Conservation (phyloP, 495 filamentous ascomycete genomes). For the Astrocystis sublimbata region DNA sequence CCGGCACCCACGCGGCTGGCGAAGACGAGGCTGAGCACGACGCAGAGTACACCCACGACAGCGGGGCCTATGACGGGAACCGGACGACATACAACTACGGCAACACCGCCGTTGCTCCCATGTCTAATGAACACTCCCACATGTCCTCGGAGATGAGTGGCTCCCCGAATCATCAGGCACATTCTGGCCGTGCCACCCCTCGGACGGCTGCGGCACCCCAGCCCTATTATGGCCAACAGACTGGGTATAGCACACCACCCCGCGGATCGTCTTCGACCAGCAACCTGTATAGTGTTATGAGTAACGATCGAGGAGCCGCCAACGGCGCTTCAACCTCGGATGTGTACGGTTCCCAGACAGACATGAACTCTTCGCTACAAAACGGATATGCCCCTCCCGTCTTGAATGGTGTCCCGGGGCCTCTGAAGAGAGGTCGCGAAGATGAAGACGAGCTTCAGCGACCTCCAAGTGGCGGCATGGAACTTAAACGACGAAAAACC, state of each 20-base stretch:
- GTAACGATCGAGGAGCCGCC: constrained; percentile 70
- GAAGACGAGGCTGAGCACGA: constrained; percentile 78
- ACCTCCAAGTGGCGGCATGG: constrained; percentile 66
- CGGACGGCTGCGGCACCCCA: constrained; percentile 68
- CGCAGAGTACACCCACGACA: constrained; percentile 77
- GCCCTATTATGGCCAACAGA: constrained; percentile 66
- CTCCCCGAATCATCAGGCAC: constrained; percentile 81
- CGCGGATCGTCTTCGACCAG: constrained; percentile 68
- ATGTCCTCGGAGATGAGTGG: constrained; percentile 82
- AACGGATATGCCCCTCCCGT: constrained; percentile 57
- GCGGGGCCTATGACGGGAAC: constrained; percentile 64
- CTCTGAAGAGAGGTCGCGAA: constrained; percentile 81
- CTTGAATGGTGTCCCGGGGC: constrained; percentile 64
- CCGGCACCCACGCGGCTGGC: constrained; percentile 54
- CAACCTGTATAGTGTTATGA: constrained; percentile 88
- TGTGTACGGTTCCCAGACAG: constrained; percentile 65
- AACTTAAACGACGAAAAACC: constrained; percentile 83
- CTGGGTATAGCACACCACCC: constrained; percentile 80
- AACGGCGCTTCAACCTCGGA: constrained; percentile 66
- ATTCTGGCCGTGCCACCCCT: constrained; percentile 85
- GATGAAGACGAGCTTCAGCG: constrained; percentile 70
- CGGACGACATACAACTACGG: constrained; percentile 76
- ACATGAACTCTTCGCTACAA: constrained; percentile 59
- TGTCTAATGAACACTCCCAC: constrained; percentile 76
- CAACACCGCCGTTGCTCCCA: constrained; percentile 59